A percentile compares a stretch with the other conserved stretches of the same genome.
phyloP scores from a whole-genome alignment of 768 basidiomycete genomes.

The Tricholoma sp. region DNA sequence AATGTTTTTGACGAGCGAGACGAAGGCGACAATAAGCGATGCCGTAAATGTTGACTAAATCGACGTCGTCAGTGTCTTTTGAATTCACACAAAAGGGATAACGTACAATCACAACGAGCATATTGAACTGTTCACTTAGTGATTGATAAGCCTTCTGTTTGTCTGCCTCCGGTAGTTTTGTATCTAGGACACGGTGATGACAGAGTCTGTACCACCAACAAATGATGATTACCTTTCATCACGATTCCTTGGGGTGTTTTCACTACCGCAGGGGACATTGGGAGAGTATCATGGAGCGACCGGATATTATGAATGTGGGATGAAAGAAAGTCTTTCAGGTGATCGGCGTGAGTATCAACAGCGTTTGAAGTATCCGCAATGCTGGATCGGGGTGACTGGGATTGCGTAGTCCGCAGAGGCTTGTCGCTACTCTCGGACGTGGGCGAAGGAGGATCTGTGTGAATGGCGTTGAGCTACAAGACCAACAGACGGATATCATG shows the following conservation, averaged over 20 bases:
- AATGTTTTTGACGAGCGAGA: conserved; percentile 21
- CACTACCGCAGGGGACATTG: not conserved
- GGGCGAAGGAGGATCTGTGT: not conserved
- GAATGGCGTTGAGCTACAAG: not conserved
- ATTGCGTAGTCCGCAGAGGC: not conserved
- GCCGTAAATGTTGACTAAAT: conserved; percentile 27
- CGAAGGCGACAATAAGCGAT: conserved; percentile 23
- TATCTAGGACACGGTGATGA: not conserved
- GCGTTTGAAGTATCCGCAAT: not conserved
- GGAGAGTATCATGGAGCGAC: conserved; percentile 17
- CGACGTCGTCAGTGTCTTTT: not conserved
- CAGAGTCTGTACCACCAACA: not conserved
- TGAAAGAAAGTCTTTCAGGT: conserved; percentile 22
- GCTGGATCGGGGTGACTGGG: not conserved
- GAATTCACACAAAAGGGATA: not conserved
- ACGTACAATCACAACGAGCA: conserved; percentile 24
- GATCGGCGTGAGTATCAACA: conserved; percentile 19
- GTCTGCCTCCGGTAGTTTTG: not conserved
- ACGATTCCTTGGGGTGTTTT: not conserved
- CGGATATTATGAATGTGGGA: conserved; percentile 23
- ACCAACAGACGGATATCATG: not conserved
- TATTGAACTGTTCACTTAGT: conserved; percentile 22
- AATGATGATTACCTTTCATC: not conserved
- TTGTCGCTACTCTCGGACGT: not conserved
- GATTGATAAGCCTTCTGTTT: conserved; percentile 12